Conservation (phyloP, 257 asterid genomes). For the Parsonsia alboflavescens region DNA sequence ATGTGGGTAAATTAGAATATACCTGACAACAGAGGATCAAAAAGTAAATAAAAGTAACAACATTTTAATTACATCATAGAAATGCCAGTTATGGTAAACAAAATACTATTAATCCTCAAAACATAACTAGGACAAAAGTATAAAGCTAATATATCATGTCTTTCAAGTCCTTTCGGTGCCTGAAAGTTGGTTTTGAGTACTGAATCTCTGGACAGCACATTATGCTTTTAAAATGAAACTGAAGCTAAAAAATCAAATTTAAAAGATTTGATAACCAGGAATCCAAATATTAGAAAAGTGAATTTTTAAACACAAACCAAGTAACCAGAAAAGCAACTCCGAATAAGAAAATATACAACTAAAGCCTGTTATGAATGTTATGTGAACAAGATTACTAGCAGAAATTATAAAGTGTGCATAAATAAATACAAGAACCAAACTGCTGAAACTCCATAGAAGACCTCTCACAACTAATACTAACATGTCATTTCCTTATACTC, state of each 20-base stretch:
- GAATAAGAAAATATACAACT: no score
- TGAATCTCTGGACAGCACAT: neutral
- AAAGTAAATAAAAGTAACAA: conserved; percentile 5
- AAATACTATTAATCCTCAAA: neutral
- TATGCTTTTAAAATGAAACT: neutral
- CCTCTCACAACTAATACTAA: neutral
- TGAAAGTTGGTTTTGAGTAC: neutral
- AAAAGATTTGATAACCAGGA: neutral
- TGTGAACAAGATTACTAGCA: neutral
- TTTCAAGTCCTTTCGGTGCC: neutral
- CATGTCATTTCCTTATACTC: neutral
- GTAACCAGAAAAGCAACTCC: neutral
- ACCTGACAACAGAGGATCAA: conserved; percentile 52
- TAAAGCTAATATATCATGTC: neutral
- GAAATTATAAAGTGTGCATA: neutral
- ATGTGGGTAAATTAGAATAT: conserved; percentile 86
- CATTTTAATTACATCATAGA: neutral
- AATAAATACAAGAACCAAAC: neutral
- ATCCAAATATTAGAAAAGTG: neutral
- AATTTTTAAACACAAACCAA: neutral
- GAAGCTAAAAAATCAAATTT: neutral
- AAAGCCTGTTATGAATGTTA: no score
- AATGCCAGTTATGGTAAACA: neutral
- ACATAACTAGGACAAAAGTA: neutral
- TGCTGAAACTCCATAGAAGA: neutral